Evolutionary conservation across 202 grass and related monocot species (phyloP), one percentile per base, ranked within the genome.

Genomic region (Miscanthus sacchariflorus): DNA sequence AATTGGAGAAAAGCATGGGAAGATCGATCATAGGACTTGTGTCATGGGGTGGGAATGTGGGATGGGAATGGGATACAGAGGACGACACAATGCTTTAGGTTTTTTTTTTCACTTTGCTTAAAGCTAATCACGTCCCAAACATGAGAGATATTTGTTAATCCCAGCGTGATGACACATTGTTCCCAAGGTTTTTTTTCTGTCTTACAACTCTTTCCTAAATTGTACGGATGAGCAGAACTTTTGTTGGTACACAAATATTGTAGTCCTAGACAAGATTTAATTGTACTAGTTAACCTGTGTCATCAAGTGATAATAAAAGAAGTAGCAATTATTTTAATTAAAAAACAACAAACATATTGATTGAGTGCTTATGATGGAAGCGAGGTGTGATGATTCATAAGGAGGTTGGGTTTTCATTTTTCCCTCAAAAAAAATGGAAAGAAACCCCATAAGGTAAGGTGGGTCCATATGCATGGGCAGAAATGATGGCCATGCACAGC

Each of bases 401-500:
- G 68, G 77, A 78, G 66, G 74, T 35, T 56, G 6, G 45, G 74
- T 18, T 35, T 67, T 28, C 9, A 67, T 28, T 36, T 77, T 27
- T 36, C 12, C 9, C 4, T 5, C 7, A 19, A 35, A 77, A 54
- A 35, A 36, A n/a, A n/a, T n/a, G 35, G 12, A 39, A 38, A 70
- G 30, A 78, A 78, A 58, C 2, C 48, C 21, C 75, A 77, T 21
- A 52, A 40, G 49, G 36, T 68, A 35, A 14, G 27, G 76, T 50
- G 86, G 89, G 0, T 82, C 86, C 82, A 46, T 72, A 81, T 78
- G 64, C 86, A 82, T 78, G 86, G 65, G 64, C 64, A 73, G 35
- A 73, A 82, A 91, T 89, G 82, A 91, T 89, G 78, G 68, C 21
- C 69, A n/a, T n/a, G n/a, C n/a, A n/a, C n/a, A n/a, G n/a, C n/a